Evolutionary conservation across 306 rosid genomes (phyloP).

Genomic region (Inga laurina): DNA sequence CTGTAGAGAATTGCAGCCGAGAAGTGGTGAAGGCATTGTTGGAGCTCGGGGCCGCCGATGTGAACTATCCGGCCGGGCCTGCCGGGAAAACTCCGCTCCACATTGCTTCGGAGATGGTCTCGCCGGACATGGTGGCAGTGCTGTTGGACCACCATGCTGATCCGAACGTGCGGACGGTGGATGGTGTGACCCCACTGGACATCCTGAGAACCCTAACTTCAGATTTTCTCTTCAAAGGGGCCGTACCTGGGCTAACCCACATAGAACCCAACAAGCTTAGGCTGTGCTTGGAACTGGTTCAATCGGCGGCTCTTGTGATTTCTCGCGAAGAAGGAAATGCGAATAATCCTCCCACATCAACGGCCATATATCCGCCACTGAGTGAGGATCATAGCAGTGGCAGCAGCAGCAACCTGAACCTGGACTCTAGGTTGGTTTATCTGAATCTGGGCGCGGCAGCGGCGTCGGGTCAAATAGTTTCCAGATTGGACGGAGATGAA

Average conservation of each 20-base stretch:
- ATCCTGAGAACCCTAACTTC: constrained; percentile 98
- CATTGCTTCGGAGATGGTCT: constrained; percentile 75
- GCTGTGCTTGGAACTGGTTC: constrained; percentile 88
- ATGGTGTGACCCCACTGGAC: constrained; percentile 74
- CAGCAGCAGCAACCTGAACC: constrained; percentile 26
- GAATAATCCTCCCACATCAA: constrained; percentile 47
- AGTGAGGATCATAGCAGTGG: constrained; percentile 50
- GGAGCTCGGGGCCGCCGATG: constrained; percentile 92
- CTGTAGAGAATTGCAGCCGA: constrained; percentile 88
- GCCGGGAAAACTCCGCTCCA: constrained; percentile 87
- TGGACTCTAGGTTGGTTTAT: constrained; percentile 46
- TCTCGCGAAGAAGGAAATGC: constrained; percentile 32
- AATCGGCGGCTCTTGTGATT: constrained; percentile 86
- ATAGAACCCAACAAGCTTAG: constrained; percentile 95
- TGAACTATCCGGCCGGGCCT: constrained; percentile 76
- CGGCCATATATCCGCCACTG: constrained; percentile 49
- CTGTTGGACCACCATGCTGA: constrained; percentile 81
- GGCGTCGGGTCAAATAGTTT: constrained; percentile 45
- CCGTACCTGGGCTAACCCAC: constrained; percentile 92
- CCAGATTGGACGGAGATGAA: constrained; percentile 47
- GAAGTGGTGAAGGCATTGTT: constrained; percentile 91
- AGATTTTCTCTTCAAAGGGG: constrained; percentile 96
- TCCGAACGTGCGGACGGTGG: constrained; percentile 64
- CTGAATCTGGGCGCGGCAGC: constrained; percentile 65
- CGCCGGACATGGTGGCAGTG: constrained; percentile 81